Percentiles rank a stretch among this genome's conserved stretches.
Conservation (phyloP, 192 early-diverging fungal genomes). For the Podila clonocystis region DNA sequence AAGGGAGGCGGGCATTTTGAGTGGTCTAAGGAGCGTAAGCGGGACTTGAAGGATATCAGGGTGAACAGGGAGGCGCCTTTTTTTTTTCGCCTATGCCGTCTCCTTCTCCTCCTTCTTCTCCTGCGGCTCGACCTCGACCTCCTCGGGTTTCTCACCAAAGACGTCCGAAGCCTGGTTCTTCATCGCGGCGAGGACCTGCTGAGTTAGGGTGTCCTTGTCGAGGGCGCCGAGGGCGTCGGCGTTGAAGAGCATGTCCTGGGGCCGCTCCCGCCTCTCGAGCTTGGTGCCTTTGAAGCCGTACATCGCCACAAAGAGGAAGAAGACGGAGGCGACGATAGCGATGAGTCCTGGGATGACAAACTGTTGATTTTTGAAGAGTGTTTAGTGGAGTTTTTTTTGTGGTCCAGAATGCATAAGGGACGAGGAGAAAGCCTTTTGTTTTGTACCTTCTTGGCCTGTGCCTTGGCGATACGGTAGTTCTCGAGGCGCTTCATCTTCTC, state of each 20-base stretch:
- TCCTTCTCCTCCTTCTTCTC: neutral
- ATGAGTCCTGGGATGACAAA: conserved; percentile 18
- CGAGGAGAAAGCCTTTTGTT: neutral
- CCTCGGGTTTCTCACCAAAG: neutral
- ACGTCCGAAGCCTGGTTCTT: neutral
- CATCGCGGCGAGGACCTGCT: neutral
- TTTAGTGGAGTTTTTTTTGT: no score
- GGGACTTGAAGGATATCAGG: no score
- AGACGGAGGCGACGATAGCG: neutral
- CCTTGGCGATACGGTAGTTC: conserved; percentile 21
- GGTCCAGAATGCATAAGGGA: neutral
- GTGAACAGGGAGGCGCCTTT: no score
- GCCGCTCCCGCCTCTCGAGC: neutral
- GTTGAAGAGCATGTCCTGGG: neutral
- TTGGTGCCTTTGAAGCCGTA: conserved; percentile 18
- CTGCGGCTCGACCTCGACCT: neutral
- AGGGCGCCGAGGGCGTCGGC: neutral
- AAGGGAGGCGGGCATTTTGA: no score
- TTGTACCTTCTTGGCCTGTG: conserved; percentile 22
- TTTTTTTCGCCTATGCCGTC: neutral
- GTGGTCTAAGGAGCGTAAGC: no score
- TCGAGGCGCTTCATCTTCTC: conserved; percentile 21
- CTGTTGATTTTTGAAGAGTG: neutral
- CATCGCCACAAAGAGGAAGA: conserved; percentile 6
- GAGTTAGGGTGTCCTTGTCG: neutral